Conservation (phyloP, 2,329 filamentous ascomycete genomes). For the Claviceps fusiformis region DNA sequence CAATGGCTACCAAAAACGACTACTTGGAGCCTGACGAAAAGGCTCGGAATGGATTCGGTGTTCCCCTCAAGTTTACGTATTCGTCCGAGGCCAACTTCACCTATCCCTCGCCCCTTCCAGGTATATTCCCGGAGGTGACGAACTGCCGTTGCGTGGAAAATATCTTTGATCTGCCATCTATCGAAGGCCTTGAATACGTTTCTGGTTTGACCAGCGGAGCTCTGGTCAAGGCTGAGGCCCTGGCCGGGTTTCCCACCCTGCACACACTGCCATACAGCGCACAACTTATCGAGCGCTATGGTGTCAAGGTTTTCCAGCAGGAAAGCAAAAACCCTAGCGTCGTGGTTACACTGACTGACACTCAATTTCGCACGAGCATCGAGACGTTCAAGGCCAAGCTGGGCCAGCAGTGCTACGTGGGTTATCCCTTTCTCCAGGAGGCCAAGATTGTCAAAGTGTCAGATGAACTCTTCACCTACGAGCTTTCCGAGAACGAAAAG, state of each 20-base stretch:
- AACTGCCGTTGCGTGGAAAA: conserved; percentile 90
- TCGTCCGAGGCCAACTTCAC: conserved; percentile 61
- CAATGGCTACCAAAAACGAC: conserved; percentile 75
- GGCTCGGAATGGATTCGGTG: conserved; percentile 77
- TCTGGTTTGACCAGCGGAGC: conserved; percentile 75
- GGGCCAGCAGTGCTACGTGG: conserved; percentile 76
- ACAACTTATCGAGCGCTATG: conserved; percentile 56
- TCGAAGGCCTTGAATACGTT: conserved; percentile 77
- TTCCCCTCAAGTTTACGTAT: conserved; percentile 86
- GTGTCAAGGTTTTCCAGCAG: conserved; percentile 87
- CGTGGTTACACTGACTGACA: conserved; percentile 70
- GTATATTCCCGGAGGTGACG: conserved; percentile 77
- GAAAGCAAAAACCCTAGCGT: conserved; percentile 96
- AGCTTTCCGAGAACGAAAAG: conserved; percentile 49
- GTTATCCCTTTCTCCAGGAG: conserved; percentile 91
- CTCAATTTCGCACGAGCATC: conserved; percentile 55
- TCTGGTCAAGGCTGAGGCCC: conserved; percentile 65
- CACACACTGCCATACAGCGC: conserved; percentile 76
- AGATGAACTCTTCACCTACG: conserved; percentile 86
- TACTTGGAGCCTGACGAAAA: conserved; percentile 67
- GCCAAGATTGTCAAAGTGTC: conserved; percentile 80
- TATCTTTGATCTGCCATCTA: conserved; percentile 84
- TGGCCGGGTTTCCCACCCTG: conserved; percentile 87
- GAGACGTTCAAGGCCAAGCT: conserved; percentile 66
- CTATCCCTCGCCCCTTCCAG: conserved; percentile 78